Evolutionary conservation across 805 yeast genomes (phyloP).

Genomic region (baker's yeast (Saccharomyces cerevisiae)): DNA sequence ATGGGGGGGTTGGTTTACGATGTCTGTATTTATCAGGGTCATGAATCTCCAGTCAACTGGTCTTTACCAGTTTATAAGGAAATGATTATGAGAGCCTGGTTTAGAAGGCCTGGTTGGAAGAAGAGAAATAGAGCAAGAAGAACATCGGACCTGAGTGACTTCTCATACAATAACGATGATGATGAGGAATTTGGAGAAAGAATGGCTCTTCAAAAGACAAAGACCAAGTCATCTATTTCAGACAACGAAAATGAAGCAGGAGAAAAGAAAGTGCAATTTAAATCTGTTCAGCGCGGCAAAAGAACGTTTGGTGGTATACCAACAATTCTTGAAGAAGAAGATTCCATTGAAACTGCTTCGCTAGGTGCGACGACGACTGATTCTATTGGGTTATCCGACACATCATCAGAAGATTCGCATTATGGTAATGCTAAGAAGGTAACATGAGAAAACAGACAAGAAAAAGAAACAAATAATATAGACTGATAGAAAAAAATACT

Average conservation of each 20-base stretch:
- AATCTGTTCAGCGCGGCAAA: conserved; percentile 19
- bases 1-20: conserved; percentile 47
- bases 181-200: conserved; percentile 6
- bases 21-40: conserved; percentile 42
- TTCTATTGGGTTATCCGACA: background rate
- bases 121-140: conserved; percentile 21
- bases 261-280: conserved; percentile 27
- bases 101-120: conserved; percentile 27
- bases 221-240: conserved; percentile 8
- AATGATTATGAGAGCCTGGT: conserved; percentile 20
- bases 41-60: conserved; percentile 45
- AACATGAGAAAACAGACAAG: background rate
- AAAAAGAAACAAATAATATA: background rate
- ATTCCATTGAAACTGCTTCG: conserved; percentile 19
- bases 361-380: conserved; percentile 8
- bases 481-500: background rate
- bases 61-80: conserved; percentile 26
- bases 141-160: conserved; percentile 23
- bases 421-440: background rate
- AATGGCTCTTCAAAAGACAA: conserved; percentile 9
- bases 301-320: conserved; percentile 25
- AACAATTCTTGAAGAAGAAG: conserved; percentile 25
- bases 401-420: background rate
- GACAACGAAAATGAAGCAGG: conserved; percentile 12
- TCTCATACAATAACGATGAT: conserved; percentile 21